These are phyloP conservation scores for Podospora australis DNA, from an alignment of 495 filamentous ascomycete genomes.

Conservation along the genomic window DNA sequence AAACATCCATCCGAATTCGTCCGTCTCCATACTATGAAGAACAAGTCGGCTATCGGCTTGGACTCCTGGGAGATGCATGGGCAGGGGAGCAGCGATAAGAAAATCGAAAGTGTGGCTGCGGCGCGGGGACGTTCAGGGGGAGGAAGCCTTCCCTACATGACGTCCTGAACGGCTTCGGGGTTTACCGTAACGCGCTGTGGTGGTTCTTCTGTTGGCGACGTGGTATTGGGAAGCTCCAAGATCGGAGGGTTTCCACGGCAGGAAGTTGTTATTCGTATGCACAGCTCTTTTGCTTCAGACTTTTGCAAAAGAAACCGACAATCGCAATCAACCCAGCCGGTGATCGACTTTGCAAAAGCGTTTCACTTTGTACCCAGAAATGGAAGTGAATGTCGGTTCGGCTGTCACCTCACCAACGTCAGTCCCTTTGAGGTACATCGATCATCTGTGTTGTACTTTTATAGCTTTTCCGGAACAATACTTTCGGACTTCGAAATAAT, in stretches of 20 bases:
- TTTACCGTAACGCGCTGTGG: too few relatives aligned
- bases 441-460: too few relatives aligned
- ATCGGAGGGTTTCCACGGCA: neutral
- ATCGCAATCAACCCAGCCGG: neutral
- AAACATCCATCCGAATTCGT: neutral
- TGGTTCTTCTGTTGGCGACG: neutral
- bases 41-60: conserved; percentile 6
- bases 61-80: conserved; percentile 1
- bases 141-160: conserved; percentile 9
- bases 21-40: too few relatives aligned
- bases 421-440: too few relatives aligned
- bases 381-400: too few relatives aligned
- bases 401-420: too few relatives aligned
- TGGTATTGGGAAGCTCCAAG: neutral
- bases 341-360: neutral
- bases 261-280: too few relatives aligned
- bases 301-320: neutral
- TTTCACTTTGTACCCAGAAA: neutral
- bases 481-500: too few relatives aligned
- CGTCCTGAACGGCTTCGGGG: conserved; percentile 1
- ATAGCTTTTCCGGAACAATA: too few relatives aligned
- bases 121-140: conserved; percentile 1
- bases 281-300: too few relatives aligned
- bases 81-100: conserved; percentile 1
- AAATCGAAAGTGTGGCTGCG: neutral